phyloP scores from a whole-genome alignment of 495 filamentous ascomycete species.

The Xylaria acuta region DNA sequence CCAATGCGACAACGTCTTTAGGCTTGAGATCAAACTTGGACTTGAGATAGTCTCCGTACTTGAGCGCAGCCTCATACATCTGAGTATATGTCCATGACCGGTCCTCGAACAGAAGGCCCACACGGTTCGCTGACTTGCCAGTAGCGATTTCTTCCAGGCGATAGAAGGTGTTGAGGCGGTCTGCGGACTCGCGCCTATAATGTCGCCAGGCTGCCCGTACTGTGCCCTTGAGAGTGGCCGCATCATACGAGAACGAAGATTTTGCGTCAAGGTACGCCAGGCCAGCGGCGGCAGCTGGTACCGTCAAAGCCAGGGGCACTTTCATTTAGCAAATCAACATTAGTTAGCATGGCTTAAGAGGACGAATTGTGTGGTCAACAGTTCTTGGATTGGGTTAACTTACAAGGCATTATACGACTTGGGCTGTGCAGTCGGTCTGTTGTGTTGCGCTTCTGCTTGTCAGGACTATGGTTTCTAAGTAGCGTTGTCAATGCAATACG shows the following conservation, averaged over 20 bases:
- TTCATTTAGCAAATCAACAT: background rate
- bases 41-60: slow-evolving; percentile 85
- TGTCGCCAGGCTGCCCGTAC: slow-evolving; percentile 51
- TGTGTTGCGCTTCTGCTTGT: background rate
- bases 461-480: background rate
- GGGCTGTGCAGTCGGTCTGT: background rate
- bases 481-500: background rate
- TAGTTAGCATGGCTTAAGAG: background rate
- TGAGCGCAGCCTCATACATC: slow-evolving; percentile 74
- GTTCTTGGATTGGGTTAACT: background rate
- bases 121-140: slow-evolving; percentile 57
- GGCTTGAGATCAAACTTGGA: slow-evolving; percentile 70
- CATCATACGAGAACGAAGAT: slow-evolving; percentile 71
- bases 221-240: slow-evolving; percentile 57
- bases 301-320: slow-evolving; percentile 59
- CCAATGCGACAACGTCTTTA: slow-evolving; percentile 84
- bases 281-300: slow-evolving; percentile 69
- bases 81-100: slow-evolving; percentile 81
- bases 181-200: slow-evolving; percentile 56
- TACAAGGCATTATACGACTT: slow-evolving; percentile 21
- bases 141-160: slow-evolving; percentile 72
- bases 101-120: slow-evolving; percentile 78
- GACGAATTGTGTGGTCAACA: background rate
- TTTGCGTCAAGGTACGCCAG: slow-evolving; percentile 85
- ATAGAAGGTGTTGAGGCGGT: slow-evolving; percentile 80